Conservation (phyloP, 1,284 basidiomycete species). For the Serendipita sp. region DNA sequence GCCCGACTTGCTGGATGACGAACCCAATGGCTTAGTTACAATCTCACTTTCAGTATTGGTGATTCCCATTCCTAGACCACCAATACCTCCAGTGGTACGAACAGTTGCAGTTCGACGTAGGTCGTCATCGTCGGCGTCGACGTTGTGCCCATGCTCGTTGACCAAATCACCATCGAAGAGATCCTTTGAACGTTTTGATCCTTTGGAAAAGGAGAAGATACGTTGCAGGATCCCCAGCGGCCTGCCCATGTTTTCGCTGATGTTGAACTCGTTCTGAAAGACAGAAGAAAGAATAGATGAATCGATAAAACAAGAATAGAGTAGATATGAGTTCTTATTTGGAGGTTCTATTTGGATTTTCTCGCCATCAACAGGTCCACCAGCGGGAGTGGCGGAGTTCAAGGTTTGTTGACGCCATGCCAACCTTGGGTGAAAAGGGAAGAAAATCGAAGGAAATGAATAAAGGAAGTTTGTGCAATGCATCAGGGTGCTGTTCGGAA, state of each 20-base stretch:
- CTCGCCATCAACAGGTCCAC: neutral
- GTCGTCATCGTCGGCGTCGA: neutral
- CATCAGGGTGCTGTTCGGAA: too few species aligned
- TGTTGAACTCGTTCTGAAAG: neutral
- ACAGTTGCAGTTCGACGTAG: neutral
- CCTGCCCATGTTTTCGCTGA: slow-evolving; percentile 2
- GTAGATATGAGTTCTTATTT: neutral
- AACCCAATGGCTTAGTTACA: neutral
- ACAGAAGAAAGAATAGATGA: neutral
- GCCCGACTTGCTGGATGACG: neutral
- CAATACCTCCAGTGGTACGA: neutral
- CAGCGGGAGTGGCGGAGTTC: neutral
- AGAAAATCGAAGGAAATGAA: too few species aligned
- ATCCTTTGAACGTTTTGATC: neutral
- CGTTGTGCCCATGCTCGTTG: neutral
- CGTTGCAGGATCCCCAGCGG: neutral
- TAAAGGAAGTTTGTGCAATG: too few species aligned
- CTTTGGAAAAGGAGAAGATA: slow-evolving; percentile 1
- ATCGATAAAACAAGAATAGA: slow-evolving; percentile 1
- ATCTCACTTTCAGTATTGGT: neutral
- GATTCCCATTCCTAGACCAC: neutral
- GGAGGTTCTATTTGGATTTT: neutral
- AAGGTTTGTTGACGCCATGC: neutral
- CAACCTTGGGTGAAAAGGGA: too few species aligned
- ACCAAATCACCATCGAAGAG: neutral